Evolutionary conservation across 2,329 filamentous ascomycete species (phyloP).

Genomic region (Cordyceps farinosa): DNA sequence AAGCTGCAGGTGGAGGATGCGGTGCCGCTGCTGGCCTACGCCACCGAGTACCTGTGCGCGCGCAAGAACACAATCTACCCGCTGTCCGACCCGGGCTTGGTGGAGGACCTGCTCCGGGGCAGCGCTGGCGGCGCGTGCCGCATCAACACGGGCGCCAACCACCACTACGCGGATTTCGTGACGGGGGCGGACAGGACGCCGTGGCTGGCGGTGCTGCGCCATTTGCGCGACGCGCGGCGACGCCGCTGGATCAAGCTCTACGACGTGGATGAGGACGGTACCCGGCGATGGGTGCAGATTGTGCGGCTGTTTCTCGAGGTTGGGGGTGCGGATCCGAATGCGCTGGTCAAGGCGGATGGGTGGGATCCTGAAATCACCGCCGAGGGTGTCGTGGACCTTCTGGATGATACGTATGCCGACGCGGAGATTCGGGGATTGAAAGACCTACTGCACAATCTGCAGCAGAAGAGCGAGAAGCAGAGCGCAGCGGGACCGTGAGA

Average conservation of each 20-base stretch:
- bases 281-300: conserved; percentile 29
- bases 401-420: conserved; percentile 26
- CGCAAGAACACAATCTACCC: conserved; percentile 34
- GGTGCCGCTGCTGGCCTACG: conserved; percentile 32
- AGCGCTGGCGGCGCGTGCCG: conserved; percentile 10
- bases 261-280: conserved; percentile 27
- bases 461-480: not conserved
- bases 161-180: conserved; percentile 25
- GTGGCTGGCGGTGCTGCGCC: conserved; percentile 30
- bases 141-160: conserved; percentile 22
- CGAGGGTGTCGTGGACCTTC: conserved; percentile 26
- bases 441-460: conserved; percentile 16
- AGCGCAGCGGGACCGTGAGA: not conserved
- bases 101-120: conserved; percentile 25
- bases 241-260: conserved; percentile 31
- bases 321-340: conserved; percentile 27
- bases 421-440: conserved; percentile 22
- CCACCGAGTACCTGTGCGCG: conserved; percentile 33
- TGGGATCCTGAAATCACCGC: conserved; percentile 32
- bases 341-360: conserved; percentile 25
- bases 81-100: conserved; percentile 28
- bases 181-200: conserved; percentile 25
- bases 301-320: conserved; percentile 27
- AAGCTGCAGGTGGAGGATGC: conserved; percentile 16
- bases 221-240: conserved; percentile 30